Conservation (phyloP, 768 basidiomycete species). For the Lyophyllum shimeji region DNA sequence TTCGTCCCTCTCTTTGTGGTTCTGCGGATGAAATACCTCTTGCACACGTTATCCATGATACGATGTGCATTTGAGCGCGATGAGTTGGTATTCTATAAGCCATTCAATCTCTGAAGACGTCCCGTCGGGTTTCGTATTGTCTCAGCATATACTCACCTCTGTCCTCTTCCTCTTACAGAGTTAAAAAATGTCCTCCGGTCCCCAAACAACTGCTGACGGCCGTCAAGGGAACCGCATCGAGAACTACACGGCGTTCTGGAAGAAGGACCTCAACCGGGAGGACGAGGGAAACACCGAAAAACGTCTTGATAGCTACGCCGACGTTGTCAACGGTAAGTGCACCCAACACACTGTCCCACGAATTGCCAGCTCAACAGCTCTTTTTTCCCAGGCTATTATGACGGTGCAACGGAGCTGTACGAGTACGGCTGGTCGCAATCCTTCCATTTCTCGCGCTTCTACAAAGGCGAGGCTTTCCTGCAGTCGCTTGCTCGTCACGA, state of each 20-base stretch:
- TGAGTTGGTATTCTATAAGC: constrained; percentile 32
- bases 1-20: neutral
- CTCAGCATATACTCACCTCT: constrained; percentile 6
- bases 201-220: constrained; percentile 42
- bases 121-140: neutral
- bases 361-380: neutral
- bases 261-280: constrained; percentile 77
- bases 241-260: constrained; percentile 91
- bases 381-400: constrained; percentile 76
- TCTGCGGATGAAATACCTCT: neutral
- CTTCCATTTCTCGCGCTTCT: constrained; percentile 98
- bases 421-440: constrained; percentile 91
- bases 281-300: constrained; percentile 61
- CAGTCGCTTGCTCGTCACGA: constrained; percentile 89
- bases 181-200: constrained; percentile 13
- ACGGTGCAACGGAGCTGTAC: constrained; percentile 93
- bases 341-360: neutral
- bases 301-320: constrained; percentile 80
- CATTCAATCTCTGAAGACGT: constrained; percentile 39
- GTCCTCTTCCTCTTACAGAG: neutral
- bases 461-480: constrained; percentile 80
- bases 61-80: constrained; percentile 26
- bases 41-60: neutral
- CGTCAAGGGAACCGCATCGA: constrained; percentile 69
- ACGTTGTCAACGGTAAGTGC: constrained; percentile 85